A percentile compares a stretch with the other conserved stretches of the same genome.
Evolutionary conservation across 768 basidiomycete species (phyloP).

Genomic region (Lyophyllum atratum): DNA sequence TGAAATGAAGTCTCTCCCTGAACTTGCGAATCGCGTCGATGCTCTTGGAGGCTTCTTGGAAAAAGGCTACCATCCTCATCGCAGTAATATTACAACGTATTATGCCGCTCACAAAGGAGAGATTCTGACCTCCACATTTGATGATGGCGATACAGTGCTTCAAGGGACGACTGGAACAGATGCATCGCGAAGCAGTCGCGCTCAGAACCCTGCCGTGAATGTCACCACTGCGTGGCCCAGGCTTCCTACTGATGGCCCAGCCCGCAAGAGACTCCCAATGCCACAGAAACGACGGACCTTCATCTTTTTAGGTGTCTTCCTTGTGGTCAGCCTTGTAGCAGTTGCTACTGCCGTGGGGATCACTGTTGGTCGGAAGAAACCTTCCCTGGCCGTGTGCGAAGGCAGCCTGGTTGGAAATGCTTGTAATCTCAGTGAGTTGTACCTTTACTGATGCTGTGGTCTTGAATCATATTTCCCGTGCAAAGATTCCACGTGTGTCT

Average conservation of each 20-base stretch:
- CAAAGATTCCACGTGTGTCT: conserved; percentile 65
- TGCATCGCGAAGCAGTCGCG: neutral
- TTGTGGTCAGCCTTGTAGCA: conserved; percentile 38
- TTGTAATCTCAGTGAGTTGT: conserved; percentile 57
- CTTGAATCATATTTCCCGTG: conserved; percentile 3
- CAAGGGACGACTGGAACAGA: neutral
- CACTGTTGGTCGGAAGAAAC: conserved; percentile 33
- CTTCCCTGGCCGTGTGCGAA: conserved; percentile 32
- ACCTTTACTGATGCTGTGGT: neutral
- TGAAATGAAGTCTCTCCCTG: conserved; percentile 49
- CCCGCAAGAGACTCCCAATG: neutral
- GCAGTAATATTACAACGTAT: conserved; percentile 38
- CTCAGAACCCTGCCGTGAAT: neutral
- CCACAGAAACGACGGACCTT: conserved; percentile 22
- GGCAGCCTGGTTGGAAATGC: conserved; percentile 46
- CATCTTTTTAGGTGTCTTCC: conserved; percentile 32
- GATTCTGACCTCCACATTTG: conserved; percentile 21
- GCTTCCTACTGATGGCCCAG: neutral
- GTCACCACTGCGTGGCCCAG: neutral
- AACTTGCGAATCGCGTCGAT: conserved; percentile 52
- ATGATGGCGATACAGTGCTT: conserved; percentile 14
- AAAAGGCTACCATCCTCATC: conserved; percentile 54
- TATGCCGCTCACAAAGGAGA: conserved; percentile 18
- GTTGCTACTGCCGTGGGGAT: conserved; percentile 49
- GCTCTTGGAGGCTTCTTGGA: conserved; percentile 50